Evolutionary conservation across 2,329 filamentous ascomycete species (phyloP).

Genomic region (Thyridium curvatum): DNA sequence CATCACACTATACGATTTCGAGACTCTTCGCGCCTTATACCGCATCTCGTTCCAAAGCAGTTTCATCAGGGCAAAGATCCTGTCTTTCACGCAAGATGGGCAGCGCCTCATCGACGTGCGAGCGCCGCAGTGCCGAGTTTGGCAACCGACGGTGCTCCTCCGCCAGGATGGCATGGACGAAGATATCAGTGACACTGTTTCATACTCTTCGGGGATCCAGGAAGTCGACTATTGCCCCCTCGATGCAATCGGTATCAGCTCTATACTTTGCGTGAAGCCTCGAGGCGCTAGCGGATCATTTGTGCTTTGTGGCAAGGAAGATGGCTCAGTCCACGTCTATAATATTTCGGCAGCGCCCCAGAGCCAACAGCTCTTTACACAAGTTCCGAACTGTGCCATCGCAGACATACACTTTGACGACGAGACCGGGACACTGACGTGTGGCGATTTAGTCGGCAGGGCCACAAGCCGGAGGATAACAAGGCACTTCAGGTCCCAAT

Average conservation of each 20-base stretch:
- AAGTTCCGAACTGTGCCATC: constrained; percentile 1
- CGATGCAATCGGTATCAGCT: constrained; percentile 6
- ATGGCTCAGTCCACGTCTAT: constrained; percentile 13
- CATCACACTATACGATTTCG: constrained; percentile 3
- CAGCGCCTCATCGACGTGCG: constrained; percentile 15
- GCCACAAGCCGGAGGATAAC: constrained; percentile 7
- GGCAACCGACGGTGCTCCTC: constrained; percentile 15
- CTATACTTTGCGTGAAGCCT: constrained; percentile 7
- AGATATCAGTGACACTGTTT: constrained; percentile 9
- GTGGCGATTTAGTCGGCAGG: constrained; percentile 7
- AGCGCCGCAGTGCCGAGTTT: constrained; percentile 12
- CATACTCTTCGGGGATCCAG: constrained; percentile 1
- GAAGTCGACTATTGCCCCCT: constrained; percentile 6
- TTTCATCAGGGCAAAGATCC: constrained; percentile 4
- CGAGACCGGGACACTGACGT: constrained; percentile 4
- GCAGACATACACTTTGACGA: constrained; percentile 12
- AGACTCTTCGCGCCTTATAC: constrained; percentile 2
- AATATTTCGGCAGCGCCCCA: constrained; percentile 8
- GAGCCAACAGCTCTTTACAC: constrained; percentile 10
- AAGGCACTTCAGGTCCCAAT: neutral
- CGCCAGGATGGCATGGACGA: constrained; percentile 9
- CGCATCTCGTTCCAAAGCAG: constrained; percentile 6
- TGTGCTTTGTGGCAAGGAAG: constrained; percentile 12
- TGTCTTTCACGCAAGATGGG: constrained; percentile 13
- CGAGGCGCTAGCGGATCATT: neutral